These are phyloP conservation scores for Fistulinella cinereoalba DNA, from an alignment of 1,284 basidiomycete species.

Conservation along the genomic window DNA sequence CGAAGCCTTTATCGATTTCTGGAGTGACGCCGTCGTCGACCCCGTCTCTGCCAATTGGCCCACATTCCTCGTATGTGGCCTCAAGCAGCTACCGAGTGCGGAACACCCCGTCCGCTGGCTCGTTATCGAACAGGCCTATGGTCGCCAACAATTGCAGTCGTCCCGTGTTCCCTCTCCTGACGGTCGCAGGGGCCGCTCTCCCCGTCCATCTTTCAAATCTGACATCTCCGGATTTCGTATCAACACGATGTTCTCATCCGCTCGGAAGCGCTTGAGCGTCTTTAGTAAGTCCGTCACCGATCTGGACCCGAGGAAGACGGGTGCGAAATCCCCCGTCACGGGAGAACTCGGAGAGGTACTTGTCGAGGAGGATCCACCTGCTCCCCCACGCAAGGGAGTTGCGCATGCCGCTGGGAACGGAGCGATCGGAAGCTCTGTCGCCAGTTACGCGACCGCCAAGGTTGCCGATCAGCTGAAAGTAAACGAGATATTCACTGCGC, in stretches of 20 bases:
- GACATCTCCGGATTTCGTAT: constrained; percentile 38
- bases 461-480: constrained; percentile 9
- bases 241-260: constrained; percentile 42
- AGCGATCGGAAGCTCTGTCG: constrained; percentile 6
- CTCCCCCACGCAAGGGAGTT: constrained; percentile 9
- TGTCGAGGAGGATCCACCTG: constrained; percentile 43
- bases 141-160: constrained; percentile 20
- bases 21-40: constrained; percentile 67
- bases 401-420: constrained; percentile 14
- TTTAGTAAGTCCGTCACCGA: constrained; percentile 39
- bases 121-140: constrained; percentile 60
- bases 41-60: constrained; percentile 63
- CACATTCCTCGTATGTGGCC: constrained; percentile 62
- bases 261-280: constrained; percentile 58
- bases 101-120: constrained; percentile 50
- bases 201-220: constrained; percentile 48
- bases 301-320: constrained; percentile 32
- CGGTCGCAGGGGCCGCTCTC: constrained; percentile 39
- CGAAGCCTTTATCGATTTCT: constrained; percentile 77
- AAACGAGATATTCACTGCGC: constrained; percentile 3
- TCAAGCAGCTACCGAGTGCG: constrained; percentile 38
- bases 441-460: constrained; percentile 5
- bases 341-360: constrained; percentile 68
- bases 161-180: constrained; percentile 26
- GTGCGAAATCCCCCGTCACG: constrained; percentile 39